phyloP scores from a whole-genome alignment of 1,139 yeast genomes.

The Candida smagusa region DNA sequence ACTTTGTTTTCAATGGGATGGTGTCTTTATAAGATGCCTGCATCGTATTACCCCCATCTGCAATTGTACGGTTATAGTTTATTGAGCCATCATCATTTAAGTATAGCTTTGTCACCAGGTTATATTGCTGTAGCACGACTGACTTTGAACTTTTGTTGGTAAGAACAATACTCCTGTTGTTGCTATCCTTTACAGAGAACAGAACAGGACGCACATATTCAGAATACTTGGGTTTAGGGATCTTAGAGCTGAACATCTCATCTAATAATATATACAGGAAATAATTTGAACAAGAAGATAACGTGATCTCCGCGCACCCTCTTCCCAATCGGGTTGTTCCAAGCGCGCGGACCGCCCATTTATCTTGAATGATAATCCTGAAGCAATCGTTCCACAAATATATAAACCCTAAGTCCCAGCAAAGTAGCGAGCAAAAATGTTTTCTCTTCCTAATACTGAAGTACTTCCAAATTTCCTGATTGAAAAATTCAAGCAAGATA shows the following conservation, averaged over 20 bases:
- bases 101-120: conserved; percentile 15
- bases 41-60: conserved; percentile 14
- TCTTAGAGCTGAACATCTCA: conserved; percentile 32
- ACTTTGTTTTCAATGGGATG: conserved; percentile 37
- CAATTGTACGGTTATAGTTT: conserved; percentile 27
- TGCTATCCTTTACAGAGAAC: background rate
- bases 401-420: too few species aligned
- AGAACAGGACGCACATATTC: conserved; percentile 11
- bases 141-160: too few species aligned
- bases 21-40: conserved; percentile 38
- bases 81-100: conserved; percentile 28
- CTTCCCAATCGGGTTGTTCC: too few species aligned
- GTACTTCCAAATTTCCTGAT: conserved; percentile 5
- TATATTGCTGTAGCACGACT: background rate
- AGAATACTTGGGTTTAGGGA: conserved; percentile 29
- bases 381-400: too few species aligned
- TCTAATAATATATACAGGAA: too few species aligned
- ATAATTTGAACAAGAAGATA: too few species aligned
- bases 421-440: background rate
- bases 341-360: too few species aligned
- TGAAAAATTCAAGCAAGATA: conserved; percentile 5
- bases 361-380: too few species aligned
- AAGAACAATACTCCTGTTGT: too few species aligned
- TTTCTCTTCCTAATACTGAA: conserved; percentile 7
- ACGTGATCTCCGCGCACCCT: too few species aligned